Percentiles rank a stretch among this genome's conserved stretches.
These are phyloP conservation scores for Phytophthora podocarpi DNA, from an alignment of 352 stramenopile genomes.

Conservation along the genomic window DNA sequence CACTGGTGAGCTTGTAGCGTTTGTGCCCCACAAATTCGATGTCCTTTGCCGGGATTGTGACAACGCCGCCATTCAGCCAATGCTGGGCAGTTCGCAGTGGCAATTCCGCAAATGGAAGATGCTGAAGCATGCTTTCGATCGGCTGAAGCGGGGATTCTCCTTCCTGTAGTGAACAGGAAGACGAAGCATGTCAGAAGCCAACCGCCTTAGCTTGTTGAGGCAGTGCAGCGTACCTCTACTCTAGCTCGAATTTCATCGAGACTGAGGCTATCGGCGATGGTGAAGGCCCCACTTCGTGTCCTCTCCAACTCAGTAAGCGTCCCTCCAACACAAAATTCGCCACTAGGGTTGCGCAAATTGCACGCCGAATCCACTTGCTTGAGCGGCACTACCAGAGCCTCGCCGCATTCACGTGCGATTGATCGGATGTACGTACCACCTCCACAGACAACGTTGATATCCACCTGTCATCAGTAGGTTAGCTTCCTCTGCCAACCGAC, in stretches of 20 bases:
- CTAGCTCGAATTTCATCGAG: conserved; percentile 59
- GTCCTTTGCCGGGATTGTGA: conserved; percentile 37
- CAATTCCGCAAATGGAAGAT: conserved; percentile 58
- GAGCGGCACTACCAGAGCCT: conserved; percentile 54
- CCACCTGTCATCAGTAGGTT: conserved; percentile 22
- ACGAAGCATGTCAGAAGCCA: neutral
- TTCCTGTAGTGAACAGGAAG: conserved; percentile 25
- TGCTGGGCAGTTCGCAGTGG: conserved; percentile 29
- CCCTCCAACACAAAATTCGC: conserved; percentile 57
- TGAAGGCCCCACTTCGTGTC: conserved; percentile 67
- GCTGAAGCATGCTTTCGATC: conserved; percentile 64
- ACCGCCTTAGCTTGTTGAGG: neutral
- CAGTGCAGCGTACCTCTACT: conserved; percentile 39
- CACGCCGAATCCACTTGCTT: conserved; percentile 25
- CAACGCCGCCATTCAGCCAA: conserved; percentile 57
- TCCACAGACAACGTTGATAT: conserved; percentile 67
- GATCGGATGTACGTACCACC: conserved; percentile 88
- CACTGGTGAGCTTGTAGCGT: conserved; percentile 30
- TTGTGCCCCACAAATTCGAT: conserved; percentile 30
- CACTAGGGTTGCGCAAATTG: conserved; percentile 35
- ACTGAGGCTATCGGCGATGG: conserved; percentile 49
- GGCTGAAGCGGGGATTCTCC: conserved; percentile 45
- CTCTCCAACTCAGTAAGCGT: conserved; percentile 69
- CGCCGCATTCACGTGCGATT: conserved; percentile 84
- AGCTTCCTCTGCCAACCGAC: neutral